phyloP scores from a whole-genome alignment of 495 filamentous ascomycete species.

The Xylaria scruposa region DNA sequence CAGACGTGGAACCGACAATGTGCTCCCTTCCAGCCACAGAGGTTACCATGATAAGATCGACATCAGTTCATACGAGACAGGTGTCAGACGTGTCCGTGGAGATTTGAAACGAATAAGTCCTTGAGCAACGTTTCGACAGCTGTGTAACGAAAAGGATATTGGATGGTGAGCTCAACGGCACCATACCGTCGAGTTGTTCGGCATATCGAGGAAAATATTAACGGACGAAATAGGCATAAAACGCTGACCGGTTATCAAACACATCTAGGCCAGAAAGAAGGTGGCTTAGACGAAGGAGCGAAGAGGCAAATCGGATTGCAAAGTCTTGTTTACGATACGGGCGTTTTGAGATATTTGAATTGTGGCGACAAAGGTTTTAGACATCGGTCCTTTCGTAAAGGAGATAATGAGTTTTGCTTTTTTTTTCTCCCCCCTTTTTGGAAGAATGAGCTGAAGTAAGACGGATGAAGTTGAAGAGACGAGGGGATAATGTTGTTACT shows the following conservation, averaged over 20 bases:
- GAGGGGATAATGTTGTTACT: background rate
- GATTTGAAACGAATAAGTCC: background rate
- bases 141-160: background rate
- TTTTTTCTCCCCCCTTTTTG: no score
- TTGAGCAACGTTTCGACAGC: background rate
- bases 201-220: background rate
- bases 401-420: background rate
- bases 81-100: background rate
- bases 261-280: background rate
- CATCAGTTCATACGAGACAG: background rate
- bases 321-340: background rate
- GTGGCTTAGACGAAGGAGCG: background rate
- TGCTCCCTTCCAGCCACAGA: conserved; percentile 40
- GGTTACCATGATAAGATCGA: conserved; percentile 23
- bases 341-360: background rate
- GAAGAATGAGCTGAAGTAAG: background rate
- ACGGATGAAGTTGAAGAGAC: background rate
- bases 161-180: background rate
- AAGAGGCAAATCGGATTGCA: background rate
- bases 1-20: conserved; percentile 49
- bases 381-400: background rate
- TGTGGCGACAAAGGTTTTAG: background rate
- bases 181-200: background rate
- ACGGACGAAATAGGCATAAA: background rate
- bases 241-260: background rate